A percentile compares a stretch with the other conserved stretches of the same genome.
These are phyloP conservation scores for Ophiostoma perfectum DNA, from an alignment of 2,329 filamentous ascomycete genomes.

Conservation along the genomic window DNA sequence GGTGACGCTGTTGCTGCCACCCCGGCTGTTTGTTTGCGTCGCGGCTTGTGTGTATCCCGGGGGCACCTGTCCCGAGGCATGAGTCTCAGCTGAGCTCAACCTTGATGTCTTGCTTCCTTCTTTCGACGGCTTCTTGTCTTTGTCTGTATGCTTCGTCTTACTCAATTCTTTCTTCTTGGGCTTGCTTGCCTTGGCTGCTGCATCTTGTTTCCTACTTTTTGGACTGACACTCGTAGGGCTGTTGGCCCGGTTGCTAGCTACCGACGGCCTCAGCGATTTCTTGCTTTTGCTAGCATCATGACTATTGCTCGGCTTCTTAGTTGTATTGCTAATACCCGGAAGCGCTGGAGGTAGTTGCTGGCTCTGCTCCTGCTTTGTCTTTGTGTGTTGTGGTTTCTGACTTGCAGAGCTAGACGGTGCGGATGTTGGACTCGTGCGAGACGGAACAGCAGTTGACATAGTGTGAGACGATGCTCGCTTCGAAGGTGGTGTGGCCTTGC, in stretches of 20 bases:
- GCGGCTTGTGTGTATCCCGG: background rate
- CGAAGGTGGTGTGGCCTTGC: background rate
- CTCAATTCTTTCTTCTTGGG: background rate
- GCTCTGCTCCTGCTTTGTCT: background rate
- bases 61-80: background rate
- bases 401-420: background rate
- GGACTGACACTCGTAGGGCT: background rate
- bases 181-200: background rate
- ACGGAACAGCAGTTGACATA: background rate
- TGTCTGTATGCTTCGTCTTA: background rate
- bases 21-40: background rate
- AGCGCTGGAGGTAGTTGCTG: background rate
- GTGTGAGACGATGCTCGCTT: too few species aligned
- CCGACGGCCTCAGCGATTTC: background rate
- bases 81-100: background rate
- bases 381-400: background rate
- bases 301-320: background rate
- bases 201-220: background rate
- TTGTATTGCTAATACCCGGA: background rate
- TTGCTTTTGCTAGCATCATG: background rate
- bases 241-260: background rate
- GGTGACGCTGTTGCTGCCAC: background rate
- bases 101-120: background rate
- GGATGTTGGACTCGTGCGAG: background rate
- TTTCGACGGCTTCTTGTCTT: background rate